A percentile compares a stretch with the other conserved stretches of the same genome.
phyloP scores from a whole-genome alignment of 2,329 filamentous ascomycete species.

The Davidsoniella australis region DNA sequence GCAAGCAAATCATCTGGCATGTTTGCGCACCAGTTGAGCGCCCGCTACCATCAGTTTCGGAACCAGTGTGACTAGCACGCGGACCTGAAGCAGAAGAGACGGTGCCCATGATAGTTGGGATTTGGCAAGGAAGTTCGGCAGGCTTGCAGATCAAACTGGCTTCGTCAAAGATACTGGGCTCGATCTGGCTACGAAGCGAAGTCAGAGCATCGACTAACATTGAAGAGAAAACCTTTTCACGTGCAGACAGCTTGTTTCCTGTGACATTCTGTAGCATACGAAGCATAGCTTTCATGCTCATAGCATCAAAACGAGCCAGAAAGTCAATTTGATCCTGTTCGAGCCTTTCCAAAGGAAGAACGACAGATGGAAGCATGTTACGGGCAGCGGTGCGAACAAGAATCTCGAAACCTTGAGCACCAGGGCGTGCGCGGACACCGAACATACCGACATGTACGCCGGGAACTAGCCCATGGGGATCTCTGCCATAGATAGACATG shows the following conservation, averaged over 20 bases:
- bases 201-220: slow-evolving; percentile 28
- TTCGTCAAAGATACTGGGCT: slow-evolving; percentile 29
- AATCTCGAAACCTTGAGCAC: slow-evolving; percentile 42
- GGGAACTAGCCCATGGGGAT: slow-evolving; percentile 28
- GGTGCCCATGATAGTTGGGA: background rate
- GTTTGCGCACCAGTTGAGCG: background rate
- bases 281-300: slow-evolving; percentile 24
- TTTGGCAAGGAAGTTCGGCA: slow-evolving; percentile 25
- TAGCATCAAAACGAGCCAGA: slow-evolving; percentile 31
- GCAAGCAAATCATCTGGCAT: slow-evolving; percentile 33
- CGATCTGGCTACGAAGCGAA: slow-evolving; percentile 24
- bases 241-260: slow-evolving; percentile 22
- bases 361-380: slow-evolving; percentile 43
- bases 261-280: slow-evolving; percentile 20
- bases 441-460: slow-evolving; percentile 43
- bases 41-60: background rate
- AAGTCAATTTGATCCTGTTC: slow-evolving; percentile 38
- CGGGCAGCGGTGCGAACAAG: slow-evolving; percentile 38
- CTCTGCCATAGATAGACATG: slow-evolving; percentile 43
- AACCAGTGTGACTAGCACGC: background rate
- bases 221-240: slow-evolving; percentile 27
- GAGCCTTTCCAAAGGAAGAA: slow-evolving; percentile 34
- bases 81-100: background rate
- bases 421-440: slow-evolving; percentile 34
- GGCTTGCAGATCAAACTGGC: slow-evolving; percentile 27